Conservation (phyloP, 352 stramenopile genomes). For the Pythium oligandrum region DNA sequence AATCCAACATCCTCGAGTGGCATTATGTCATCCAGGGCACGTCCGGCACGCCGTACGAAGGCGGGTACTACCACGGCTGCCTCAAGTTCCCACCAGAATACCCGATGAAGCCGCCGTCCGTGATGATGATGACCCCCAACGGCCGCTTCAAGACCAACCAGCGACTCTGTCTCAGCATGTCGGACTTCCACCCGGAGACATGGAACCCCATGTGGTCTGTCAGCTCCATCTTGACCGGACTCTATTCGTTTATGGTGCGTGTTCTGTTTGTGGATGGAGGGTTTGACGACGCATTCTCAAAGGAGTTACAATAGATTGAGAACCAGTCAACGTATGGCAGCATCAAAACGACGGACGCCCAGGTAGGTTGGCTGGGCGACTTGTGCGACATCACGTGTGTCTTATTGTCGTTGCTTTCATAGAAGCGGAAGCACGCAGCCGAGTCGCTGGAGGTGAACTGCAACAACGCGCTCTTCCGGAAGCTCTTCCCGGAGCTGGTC, state of each 20-base stretch:
- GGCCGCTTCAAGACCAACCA: constrained; percentile 94
- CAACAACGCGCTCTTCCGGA: constrained; percentile 70
- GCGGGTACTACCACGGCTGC: constrained; percentile 89
- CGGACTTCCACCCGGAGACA: constrained; percentile 93
- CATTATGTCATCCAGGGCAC: constrained; percentile 92
- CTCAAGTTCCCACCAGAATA: constrained; percentile 94
- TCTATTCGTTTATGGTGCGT: constrained; percentile 94
- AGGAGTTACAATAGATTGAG: constrained; percentile 33
- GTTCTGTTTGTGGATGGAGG: background rate
- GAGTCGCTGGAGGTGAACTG: constrained; percentile 82
- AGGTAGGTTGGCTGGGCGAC: constrained; percentile 17
- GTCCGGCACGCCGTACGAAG: constrained; percentile 71
- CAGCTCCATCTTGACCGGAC: constrained; percentile 92
- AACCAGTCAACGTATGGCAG: constrained; percentile 85
- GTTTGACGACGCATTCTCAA: background rate
- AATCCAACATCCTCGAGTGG: constrained; percentile 95
- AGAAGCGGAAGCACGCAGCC: constrained; percentile 81
- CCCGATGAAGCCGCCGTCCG: constrained; percentile 93
- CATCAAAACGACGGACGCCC: constrained; percentile 78
- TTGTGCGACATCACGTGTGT: no score
- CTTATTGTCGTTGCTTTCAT: background rate
- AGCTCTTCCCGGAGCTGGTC: constrained; percentile 88
- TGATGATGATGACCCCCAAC: constrained; percentile 94
- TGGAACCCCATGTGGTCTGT: constrained; percentile 97
- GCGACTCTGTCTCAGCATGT: constrained; percentile 94